A percentile compares a stretch with the other conserved stretches of the same genome.
Conservation (phyloP, 441 rosid species). For the Populus hybrid region DNA sequence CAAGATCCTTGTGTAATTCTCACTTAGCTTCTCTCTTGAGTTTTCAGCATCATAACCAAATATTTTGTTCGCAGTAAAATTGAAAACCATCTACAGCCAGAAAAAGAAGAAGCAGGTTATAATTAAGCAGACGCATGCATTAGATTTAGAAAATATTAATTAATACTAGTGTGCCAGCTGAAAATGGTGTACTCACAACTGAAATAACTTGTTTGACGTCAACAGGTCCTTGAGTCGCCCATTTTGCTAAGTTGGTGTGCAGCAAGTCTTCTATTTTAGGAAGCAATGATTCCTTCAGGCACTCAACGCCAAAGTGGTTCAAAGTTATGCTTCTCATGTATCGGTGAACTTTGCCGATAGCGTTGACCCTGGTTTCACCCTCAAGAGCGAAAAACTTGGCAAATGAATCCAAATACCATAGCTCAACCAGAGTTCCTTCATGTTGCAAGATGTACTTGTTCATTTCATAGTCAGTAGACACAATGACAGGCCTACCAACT, state of each 20-base stretch:
- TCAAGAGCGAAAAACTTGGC: slow-evolving; percentile 24
- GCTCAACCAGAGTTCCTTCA: slow-evolving; percentile 33
- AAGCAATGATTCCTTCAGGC: slow-evolving; percentile 24
- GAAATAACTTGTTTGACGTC: slow-evolving; percentile 19
- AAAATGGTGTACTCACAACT: slow-evolving; percentile 6
- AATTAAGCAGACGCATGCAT: neutral
- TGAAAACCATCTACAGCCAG: slow-evolving; percentile 19
- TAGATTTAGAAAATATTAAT: neutral
- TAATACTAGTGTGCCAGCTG: neutral
- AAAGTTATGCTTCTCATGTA: slow-evolving; percentile 15
- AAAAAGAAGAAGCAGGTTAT: neutral
- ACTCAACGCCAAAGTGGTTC: slow-evolving; percentile 22
- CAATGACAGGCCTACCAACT: slow-evolving; percentile 31
- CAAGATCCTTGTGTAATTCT: neutral
- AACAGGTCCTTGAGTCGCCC: slow-evolving; percentile 22
- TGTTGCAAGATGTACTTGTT: slow-evolving; percentile 32
- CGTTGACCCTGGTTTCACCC: slow-evolving; percentile 12
- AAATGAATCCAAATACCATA: slow-evolving; percentile 30
- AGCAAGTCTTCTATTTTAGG: slow-evolving; percentile 18
- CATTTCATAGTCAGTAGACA: slow-evolving; percentile 41
- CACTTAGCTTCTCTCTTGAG: slow-evolving; percentile 5
- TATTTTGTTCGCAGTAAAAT: slow-evolving; percentile 7
- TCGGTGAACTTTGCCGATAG: slow-evolving; percentile 21
- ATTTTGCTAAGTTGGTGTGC: slow-evolving; percentile 5
- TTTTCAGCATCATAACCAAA: slow-evolving; percentile 13